Evolutionary conservation across 345 rosid species (phyloP).

Genomic region (Firmiana major): DNA sequence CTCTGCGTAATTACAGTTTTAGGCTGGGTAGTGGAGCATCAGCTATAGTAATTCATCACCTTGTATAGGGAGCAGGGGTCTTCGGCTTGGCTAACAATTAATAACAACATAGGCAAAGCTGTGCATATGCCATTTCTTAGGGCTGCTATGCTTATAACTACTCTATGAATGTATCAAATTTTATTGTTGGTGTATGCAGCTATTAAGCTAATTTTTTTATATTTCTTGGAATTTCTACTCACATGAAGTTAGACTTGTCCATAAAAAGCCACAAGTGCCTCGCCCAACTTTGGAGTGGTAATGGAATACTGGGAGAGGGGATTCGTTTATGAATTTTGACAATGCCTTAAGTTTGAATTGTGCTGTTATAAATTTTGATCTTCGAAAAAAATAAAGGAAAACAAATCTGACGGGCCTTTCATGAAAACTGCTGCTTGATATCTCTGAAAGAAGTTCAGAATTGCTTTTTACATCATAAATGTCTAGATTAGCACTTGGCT

Average conservation of each 20-base stretch:
- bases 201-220: not conserved
- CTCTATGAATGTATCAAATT: too few relatives aligned
- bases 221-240: not conserved
- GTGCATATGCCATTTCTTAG: not conserved
- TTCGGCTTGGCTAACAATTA: not conserved
- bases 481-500: not conserved
- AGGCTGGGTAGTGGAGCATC: not conserved
- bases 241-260: too few relatives aligned
- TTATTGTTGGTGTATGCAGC: too few relatives aligned
- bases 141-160: too few relatives aligned
- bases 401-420: not conserved
- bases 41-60: not conserved
- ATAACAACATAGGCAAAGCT: not conserved
- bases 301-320: not conserved
- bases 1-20: not conserved
- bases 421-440: not conserved
- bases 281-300: not conserved
- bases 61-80: not conserved
- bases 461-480: not conserved
- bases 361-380: not conserved
- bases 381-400: not conserved
- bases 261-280: too few relatives aligned
- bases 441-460: not conserved
- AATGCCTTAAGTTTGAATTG: not conserved
- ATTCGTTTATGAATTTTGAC: not conserved